Evolutionary conservation across 148 eudicot genomes (phyloP), one percentile per base, ranked within the genome.

Genomic region (Camellia granthamiana): DNA sequence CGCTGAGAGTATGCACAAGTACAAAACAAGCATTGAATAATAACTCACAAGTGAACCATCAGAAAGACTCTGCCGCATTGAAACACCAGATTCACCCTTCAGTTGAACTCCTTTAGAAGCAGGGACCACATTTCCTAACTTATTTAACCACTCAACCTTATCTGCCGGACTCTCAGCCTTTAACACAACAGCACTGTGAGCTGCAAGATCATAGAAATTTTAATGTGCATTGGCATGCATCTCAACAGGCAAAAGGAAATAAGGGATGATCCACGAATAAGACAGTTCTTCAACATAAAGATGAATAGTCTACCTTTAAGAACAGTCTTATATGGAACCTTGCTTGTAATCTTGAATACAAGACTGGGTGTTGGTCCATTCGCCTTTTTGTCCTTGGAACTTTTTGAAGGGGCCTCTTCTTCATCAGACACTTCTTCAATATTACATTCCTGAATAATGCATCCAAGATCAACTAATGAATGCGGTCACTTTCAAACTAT

Each of bases 311-410:
- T 77, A 93, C 99, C 99, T 92, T 96, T 96, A 15, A 96, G 88
- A 78, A 96, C 99, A 59, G 98, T 96, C 85, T 96, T 96, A 84
- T 96, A 96, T 38, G 91, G 97, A 81, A 96, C 99, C 88, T 91
- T 90, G 91, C 92, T 89, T 14, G 95, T 93, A 84, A 96, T 78
- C 80, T 92, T 96, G 83, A 96, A 90, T 41, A 85, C 84, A 63
- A 96, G 93, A 83, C 91, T 89, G 68, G 91, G 91, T 84, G 82
- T 78, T 21, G 93, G 86, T 79, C 93, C 98, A 88, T 91, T 96
- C 78, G 97, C 88, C 88, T 96, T 96, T 78, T 96, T 96, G 80
- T 93, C 99, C 84, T 96, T 93, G 7, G 91, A 93, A 83, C 95
- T 93, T 83, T 93, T 93, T 58, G 97, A 69, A 44, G 98, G 90